Conservation (phyloP, 352 stramenopile species). For the Plasmopara viticola region DNA sequence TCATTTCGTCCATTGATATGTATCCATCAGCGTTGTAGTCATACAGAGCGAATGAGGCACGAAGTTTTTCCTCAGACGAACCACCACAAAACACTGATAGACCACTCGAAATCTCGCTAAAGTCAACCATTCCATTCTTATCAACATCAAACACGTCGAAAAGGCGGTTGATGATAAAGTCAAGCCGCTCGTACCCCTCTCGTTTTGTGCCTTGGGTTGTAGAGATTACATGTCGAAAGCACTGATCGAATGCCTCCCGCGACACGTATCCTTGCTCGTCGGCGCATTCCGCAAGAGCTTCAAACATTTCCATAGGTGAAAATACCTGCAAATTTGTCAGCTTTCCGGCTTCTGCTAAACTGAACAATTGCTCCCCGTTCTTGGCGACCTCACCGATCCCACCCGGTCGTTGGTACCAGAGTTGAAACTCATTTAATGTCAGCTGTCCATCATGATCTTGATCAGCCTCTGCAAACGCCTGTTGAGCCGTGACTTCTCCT, state of each 20-base stretch:
- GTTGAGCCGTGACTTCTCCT: conserved; percentile 67
- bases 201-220: conserved; percentile 42
- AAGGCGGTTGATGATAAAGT: conserved; percentile 65
- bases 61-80: conserved; percentile 68
- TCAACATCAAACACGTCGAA: conserved; percentile 83
- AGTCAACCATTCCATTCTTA: conserved; percentile 80
- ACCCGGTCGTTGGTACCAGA: conserved; percentile 76
- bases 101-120: conserved; percentile 80
- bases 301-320: conserved; percentile 71
- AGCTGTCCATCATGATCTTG: conserved; percentile 66
- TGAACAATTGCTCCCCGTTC: conserved; percentile 75
- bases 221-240: conserved; percentile 69
- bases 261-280: conserved; percentile 71
- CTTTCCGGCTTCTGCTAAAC: conserved; percentile 53
- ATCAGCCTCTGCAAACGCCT: conserved; percentile 69
- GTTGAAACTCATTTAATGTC: conserved; percentile 81
- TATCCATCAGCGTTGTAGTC: conserved; percentile 82
- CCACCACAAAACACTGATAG: conserved; percentile 82
- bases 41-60: conserved; percentile 73
- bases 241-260: conserved; percentile 65
- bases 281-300: conserved; percentile 59
- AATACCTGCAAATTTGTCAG: conserved; percentile 74
- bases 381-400: conserved; percentile 72
- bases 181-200: conserved; percentile 58
- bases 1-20: conserved; percentile 83